phyloP scores from a whole-genome alignment of 2,329 filamentous ascomycete species.

The Mariannaea elegans region DNA sequence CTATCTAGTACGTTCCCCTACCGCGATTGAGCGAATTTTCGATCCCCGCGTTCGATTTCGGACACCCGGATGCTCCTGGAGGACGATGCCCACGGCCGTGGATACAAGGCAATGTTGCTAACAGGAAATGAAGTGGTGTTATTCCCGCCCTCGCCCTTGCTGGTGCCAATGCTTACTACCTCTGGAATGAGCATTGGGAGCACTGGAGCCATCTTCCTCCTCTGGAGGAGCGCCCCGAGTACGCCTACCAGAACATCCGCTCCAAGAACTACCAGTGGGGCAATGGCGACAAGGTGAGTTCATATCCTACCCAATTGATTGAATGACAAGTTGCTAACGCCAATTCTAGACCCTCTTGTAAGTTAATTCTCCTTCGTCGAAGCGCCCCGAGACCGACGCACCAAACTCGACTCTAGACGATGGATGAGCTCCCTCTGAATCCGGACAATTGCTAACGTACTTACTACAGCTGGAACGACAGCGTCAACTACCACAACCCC shows the following conservation, averaged over 20 bases:
- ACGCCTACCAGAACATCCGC: conserved; percentile 97
- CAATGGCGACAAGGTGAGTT: conserved; percentile 87
- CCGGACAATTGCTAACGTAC: conserved; percentile 29
- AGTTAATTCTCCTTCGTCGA: conserved; percentile 30
- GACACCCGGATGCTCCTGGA: conserved; percentile 25
- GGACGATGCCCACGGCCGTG: conserved; percentile 13
- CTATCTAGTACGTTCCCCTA: conserved; percentile 80
- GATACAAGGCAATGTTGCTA: conserved; percentile 26
- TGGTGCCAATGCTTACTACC: conserved; percentile 83
- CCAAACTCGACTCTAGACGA: no score
- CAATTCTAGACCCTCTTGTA: conserved; percentile 63
- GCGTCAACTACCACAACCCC: conserved; percentile 97
- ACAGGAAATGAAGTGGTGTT: conserved; percentile 68
- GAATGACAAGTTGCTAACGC: conserved; percentile 37
- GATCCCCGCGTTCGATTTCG: conserved; percentile 25
- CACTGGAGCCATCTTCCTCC: conserved; percentile 88
- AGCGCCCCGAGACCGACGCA: background rate
- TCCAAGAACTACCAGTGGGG: conserved; percentile 96
- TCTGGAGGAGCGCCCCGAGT: conserved; percentile 90
- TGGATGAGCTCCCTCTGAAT: background rate
- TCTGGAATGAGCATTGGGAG: conserved; percentile 98
- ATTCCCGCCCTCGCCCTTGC: conserved; percentile 78
- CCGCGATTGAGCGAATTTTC: conserved; percentile 40
- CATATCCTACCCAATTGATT: background rate
- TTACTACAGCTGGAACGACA: conserved; percentile 81